Evolutionary conservation across 2,329 filamentous ascomycete genomes (phyloP).

Genomic region (Mycogone perniciosa): DNA sequence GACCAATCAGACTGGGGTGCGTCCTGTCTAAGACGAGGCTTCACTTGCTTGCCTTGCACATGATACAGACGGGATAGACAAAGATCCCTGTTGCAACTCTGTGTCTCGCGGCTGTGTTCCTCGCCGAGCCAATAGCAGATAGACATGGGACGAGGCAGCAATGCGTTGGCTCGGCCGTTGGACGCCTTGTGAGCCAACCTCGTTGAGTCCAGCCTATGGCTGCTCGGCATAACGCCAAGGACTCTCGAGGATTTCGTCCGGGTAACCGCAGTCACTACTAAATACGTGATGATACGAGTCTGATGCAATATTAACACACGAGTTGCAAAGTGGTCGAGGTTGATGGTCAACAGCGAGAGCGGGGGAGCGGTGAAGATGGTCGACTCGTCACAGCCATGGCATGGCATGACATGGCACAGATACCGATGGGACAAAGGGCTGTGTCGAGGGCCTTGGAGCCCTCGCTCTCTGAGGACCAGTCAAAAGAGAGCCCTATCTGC

Average conservation of each 20-base stretch:
- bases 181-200: constrained; percentile 7
- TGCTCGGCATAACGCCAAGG: not conserved
- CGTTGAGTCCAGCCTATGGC: constrained; percentile 5
- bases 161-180: constrained; percentile 10
- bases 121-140: constrained; percentile 5
- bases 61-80: too few relatives aligned
- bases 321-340: not conserved
- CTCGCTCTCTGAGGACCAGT: too few relatives aligned
- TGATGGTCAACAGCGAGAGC: not conserved
- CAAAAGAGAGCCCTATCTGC: not conserved
- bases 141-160: constrained; percentile 4
- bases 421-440: too few relatives aligned
- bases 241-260: not conserved
- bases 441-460: too few relatives aligned
- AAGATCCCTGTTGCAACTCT: too few relatives aligned
- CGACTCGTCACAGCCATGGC: not conserved
- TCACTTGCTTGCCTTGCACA: too few relatives aligned
- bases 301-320: not conserved
- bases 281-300: too few relatives aligned
- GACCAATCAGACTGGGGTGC: too few relatives aligned
- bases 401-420: not conserved
- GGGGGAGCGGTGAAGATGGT: not conserved
- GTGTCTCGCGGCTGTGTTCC: constrained; percentile 4
- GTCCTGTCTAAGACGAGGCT: too few relatives aligned
- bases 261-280: not conserved